Evolutionary conservation across 176 grass and related monocot species (phyloP), one percentile per base, ranked within the genome.

Genomic region (Ananas comosus): DNA sequence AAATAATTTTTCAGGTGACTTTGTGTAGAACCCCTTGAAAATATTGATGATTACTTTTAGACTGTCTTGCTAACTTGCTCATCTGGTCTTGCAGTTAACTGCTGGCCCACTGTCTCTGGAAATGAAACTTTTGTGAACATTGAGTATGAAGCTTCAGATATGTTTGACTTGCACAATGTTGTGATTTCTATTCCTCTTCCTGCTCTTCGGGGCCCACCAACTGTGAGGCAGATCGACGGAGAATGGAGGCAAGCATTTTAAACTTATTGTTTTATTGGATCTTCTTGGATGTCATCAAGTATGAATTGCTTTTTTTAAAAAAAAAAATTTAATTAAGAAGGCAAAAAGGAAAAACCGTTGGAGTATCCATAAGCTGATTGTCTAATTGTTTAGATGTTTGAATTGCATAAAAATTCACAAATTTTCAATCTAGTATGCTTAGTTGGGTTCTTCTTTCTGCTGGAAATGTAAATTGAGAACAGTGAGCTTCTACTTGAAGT

Each of bases 151-250:
- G 91, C 87, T 81, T 88, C 88, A 10, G 64, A 85, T 27, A 77
- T 86, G 74, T 96, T 91, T 80, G 91, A 91, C 68, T 86, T 96
- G 71, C 85, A 96, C 18, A 96, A 91, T 74, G 85, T 96, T 80
- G 68, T 88, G 49, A 79, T 96, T 65, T 91, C 77, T 73, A 83
- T 96, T 75, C 87, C 91, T 71, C 84, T 96, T 25, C 87, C 91
- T 63, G 77, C 77, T 74, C 84, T 96, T 42, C 84, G 87, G 74
- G 91, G 77, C 16, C 70, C 80, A 68, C 91, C 91, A 68, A 83
- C 69, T 81, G 76, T 96, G 65, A 88, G 68, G 29, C 85, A 91
- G 68, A 83, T 96, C 78, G 91, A 96, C 74, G 91, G 91, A 71
- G 91, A 96, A 74, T 96, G 87, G 87, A 91, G 78, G 91, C 91